Conservation (phyloP, 306 rosid genomes). For the Cicer arietinum region DNA sequence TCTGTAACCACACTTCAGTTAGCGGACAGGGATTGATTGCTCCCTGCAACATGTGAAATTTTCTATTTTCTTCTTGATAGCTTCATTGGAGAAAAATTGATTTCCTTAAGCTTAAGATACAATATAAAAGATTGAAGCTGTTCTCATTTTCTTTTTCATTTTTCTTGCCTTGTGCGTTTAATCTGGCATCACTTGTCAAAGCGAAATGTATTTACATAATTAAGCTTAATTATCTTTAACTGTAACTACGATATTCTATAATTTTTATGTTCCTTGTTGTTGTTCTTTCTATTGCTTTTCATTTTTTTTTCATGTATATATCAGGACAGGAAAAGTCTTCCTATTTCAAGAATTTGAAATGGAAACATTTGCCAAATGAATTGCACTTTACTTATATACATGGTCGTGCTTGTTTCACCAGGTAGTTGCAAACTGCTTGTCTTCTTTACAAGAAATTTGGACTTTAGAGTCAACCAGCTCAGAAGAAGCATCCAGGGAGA, state of each 20-base stretch:
- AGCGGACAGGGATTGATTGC: not conserved
- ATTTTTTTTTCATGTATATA: slow-evolving; percentile 11
- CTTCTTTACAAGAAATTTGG: slow-evolving; percentile 97
- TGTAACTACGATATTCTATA: not conserved
- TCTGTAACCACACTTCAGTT: slow-evolving; percentile 1
- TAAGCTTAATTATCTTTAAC: slow-evolving; percentile 26
- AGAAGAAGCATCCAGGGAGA: slow-evolving; percentile 93
- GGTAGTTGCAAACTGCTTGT: slow-evolving; percentile 97
- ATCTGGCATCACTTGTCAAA: slow-evolving; percentile 6
- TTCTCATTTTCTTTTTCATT: slow-evolving; percentile 15
- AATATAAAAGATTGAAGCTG: not conserved
- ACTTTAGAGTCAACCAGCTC: slow-evolving; percentile 79
- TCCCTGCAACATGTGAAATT: slow-evolving; percentile 27
- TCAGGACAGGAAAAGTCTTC: slow-evolving; percentile 2
- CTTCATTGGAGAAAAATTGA: slow-evolving; percentile 15
- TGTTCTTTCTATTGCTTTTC: slow-evolving; percentile 26
- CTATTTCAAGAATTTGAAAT: slow-evolving; percentile 2
- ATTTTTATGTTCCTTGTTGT: not conserved
- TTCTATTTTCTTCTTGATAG: slow-evolving; percentile 19
- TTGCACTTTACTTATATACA: slow-evolving; percentile 15
- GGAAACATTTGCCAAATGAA: slow-evolving; percentile 22
- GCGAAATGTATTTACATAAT: not conserved
- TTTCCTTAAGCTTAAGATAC: slow-evolving; percentile 24
- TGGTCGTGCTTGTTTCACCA: slow-evolving; percentile 47
- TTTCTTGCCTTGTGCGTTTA: not conserved